Percentiles rank a stretch among this genome's conserved stretches.
Conservation (phyloP, 73 alveolate species). For the Paramecium bursaria region DNA sequence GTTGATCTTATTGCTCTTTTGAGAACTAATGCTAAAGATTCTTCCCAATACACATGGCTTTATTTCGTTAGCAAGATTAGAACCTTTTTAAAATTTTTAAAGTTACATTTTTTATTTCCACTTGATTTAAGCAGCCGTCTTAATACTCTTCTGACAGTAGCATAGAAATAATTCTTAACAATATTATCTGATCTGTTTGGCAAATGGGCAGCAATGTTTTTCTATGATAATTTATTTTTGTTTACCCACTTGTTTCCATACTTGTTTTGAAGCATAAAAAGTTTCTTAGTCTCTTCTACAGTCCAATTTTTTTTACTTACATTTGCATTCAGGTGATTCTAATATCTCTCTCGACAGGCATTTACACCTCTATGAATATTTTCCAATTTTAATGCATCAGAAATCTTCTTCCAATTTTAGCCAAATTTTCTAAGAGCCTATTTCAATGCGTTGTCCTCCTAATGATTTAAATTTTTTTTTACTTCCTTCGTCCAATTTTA, state of each 20-base stretch:
- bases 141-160: slow-evolving; percentile 24
- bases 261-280: neutral
- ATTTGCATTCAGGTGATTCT: slow-evolving; percentile 1
- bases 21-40: too few relatives aligned
- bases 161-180: slow-evolving; percentile 8
- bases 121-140: slow-evolving; percentile 17
- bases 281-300: neutral
- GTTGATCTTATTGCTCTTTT: too few relatives aligned
- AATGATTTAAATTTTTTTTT: too few relatives aligned
- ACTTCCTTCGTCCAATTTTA: too few relatives aligned
- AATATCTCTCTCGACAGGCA: slow-evolving; percentile 31
- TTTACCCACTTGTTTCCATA: slow-evolving; percentile 36
- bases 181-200: neutral
- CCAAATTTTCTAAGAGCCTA: too few relatives aligned
- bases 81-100: neutral
- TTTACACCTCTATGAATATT: neutral
- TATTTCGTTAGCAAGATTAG: neutral
- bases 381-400: too few relatives aligned
- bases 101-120: slow-evolving; percentile 19
- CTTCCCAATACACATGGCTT: slow-evolving; percentile 6
- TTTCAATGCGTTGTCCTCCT: too few relatives aligned
- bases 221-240: too few relatives aligned
- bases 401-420: too few relatives aligned
- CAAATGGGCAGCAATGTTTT: neutral
- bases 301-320: slow-evolving; percentile 7